A percentile compares a stretch with the other conserved stretches of the same genome.
Conservation (phyloP, 129 eudicot species). For the Pseudognaphalium luteoalbum region DNA sequence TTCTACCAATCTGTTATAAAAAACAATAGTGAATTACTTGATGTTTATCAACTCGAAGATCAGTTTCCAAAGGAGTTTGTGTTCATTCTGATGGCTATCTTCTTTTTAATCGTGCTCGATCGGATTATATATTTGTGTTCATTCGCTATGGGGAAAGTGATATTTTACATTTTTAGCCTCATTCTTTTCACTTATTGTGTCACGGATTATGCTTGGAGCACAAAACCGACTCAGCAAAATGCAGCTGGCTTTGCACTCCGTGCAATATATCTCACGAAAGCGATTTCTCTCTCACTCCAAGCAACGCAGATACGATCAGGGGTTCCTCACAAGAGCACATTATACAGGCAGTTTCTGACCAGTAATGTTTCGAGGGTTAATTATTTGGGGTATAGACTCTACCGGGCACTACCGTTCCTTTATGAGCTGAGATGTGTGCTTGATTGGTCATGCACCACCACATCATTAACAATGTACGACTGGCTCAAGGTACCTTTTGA, state of each 20-base stretch:
- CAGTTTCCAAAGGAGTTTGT: slow-evolving; percentile 63
- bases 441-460: slow-evolving; percentile 61
- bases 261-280: slow-evolving; percentile 46
- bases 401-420: slow-evolving; percentile 54
- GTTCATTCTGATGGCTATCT: slow-evolving; percentile 49
- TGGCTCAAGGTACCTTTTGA: slow-evolving; percentile 48
- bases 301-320: slow-evolving; percentile 55
- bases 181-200: slow-evolving; percentile 45
- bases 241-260: slow-evolving; percentile 55
- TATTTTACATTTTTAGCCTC: slow-evolving; percentile 50
- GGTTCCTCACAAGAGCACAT: slow-evolving; percentile 54
- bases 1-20: slow-evolving; percentile 58
- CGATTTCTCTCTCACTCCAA: slow-evolving; percentile 49
- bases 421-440: slow-evolving; percentile 61
- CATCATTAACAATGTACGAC: slow-evolving; percentile 59
- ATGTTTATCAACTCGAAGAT: slow-evolving; percentile 62
- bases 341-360: slow-evolving; percentile 54
- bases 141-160: slow-evolving; percentile 53
- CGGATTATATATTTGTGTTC: slow-evolving; percentile 55
- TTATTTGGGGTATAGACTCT: slow-evolving; percentile 51
- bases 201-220: slow-evolving; percentile 46
- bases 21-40: slow-evolving; percentile 54
- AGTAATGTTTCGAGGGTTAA: slow-evolving; percentile 46
- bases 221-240: slow-evolving; percentile 45
- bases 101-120: slow-evolving; percentile 57